These are phyloP conservation scores for Hirsutella thompsonii DNA, from an alignment of 2,329 filamentous ascomycete genomes.

Conservation along the genomic window DNA sequence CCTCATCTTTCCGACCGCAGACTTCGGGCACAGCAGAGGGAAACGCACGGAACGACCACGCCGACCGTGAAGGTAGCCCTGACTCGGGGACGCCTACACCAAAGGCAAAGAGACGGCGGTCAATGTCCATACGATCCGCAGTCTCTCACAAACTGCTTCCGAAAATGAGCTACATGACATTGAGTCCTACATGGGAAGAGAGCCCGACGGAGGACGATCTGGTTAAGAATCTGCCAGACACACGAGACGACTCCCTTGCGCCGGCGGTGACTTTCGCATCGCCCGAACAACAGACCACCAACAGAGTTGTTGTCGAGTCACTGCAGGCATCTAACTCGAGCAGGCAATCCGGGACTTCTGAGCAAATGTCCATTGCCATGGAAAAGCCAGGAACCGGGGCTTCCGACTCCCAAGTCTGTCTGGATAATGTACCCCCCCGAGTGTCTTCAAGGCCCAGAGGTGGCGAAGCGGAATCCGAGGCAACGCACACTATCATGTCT, in stretches of 20 bases:
- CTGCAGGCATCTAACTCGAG: background rate
- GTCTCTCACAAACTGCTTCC: slow-evolving; percentile 10
- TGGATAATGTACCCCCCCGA: slow-evolving; percentile 8
- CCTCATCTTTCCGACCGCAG: slow-evolving; percentile 13
- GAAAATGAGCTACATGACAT: slow-evolving; percentile 10
- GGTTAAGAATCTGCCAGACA: no score
- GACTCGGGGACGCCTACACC: slow-evolving; percentile 22
- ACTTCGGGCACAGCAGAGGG: slow-evolving; percentile 4
- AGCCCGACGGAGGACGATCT: slow-evolving; percentile 7
- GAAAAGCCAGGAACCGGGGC: no score
- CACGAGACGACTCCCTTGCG: background rate
- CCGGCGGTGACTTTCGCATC: background rate
- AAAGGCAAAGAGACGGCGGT: slow-evolving; percentile 10
- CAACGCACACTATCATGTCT: background rate
- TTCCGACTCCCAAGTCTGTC: slow-evolving; percentile 1
- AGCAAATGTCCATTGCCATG: no score
- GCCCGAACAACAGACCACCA: background rate
- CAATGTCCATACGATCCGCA: slow-evolving; percentile 9
- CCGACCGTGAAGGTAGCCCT: slow-evolving; percentile 18
- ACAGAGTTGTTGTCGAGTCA: no score
- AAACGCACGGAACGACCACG: background rate
- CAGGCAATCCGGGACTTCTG: background rate
- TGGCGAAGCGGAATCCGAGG: background rate
- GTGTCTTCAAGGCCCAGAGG: slow-evolving; percentile 7
- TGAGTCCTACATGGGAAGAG: slow-evolving; percentile 21